These are phyloP conservation scores for Hibiscus trionum DNA, from an alignment of 345 rosid species.

Conservation along the genomic window DNA sequence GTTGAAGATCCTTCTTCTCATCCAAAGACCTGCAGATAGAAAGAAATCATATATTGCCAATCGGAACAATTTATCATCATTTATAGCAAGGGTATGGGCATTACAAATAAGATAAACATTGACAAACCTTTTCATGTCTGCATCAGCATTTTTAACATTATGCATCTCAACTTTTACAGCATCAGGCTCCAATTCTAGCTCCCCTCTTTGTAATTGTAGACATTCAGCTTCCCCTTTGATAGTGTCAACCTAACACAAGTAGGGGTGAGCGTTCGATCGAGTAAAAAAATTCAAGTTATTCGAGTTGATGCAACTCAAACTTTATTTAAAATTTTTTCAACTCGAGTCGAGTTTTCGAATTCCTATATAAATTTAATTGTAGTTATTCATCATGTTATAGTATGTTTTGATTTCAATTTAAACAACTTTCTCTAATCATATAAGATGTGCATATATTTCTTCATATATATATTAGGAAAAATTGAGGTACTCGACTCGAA, in stretches of 20 bases:
- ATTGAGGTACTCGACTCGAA: too few relatives aligned
- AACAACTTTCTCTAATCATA: too few relatives aligned
- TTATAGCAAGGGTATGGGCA: not conserved
- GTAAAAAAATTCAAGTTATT: too few relatives aligned
- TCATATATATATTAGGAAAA: too few relatives aligned
- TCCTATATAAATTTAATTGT: too few relatives aligned
- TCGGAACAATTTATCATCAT: conserved; percentile 4
- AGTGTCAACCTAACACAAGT: conserved; percentile 75
- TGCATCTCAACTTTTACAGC: conserved; percentile 61
- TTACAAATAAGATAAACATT: not conserved
- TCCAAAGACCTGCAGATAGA: conserved; percentile 41
- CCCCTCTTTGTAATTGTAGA: conserved; percentile 81
- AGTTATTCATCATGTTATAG: too few relatives aligned
- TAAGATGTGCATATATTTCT: too few relatives aligned
- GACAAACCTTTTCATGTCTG: conserved; percentile 57
- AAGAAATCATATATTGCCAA: conserved; percentile 13
- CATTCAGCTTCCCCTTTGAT: conserved; percentile 89
- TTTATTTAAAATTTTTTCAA: too few relatives aligned
- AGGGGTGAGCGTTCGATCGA: too few relatives aligned
- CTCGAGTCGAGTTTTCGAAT: too few relatives aligned
- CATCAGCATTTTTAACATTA: conserved; percentile 50
- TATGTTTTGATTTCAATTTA: too few relatives aligned
- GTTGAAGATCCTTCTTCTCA: conserved; percentile 58
- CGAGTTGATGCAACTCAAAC: too few relatives aligned
- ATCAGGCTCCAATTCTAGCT: conserved; percentile 76